Percentiles rank a stretch among this genome's conserved stretches.
These are phyloP conservation scores for Fusarium humuli DNA, from an alignment of 2,329 filamentous ascomycete genomes.

Conservation along the genomic window DNA sequence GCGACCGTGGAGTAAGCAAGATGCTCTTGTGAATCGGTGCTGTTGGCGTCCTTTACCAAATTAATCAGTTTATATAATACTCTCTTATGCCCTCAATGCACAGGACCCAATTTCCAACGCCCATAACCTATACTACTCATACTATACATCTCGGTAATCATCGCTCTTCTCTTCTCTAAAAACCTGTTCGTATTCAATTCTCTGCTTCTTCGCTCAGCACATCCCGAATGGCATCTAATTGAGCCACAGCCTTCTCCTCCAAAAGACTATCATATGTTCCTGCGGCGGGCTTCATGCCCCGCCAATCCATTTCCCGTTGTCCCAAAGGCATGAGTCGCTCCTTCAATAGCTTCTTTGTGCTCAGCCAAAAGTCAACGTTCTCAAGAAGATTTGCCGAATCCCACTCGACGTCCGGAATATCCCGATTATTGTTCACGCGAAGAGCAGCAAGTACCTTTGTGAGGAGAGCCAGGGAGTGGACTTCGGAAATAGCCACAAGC, in stretches of 20 bases:
- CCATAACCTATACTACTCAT: conserved; percentile 42
- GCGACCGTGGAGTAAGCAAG: not conserved
- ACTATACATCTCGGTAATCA: conserved; percentile 40
- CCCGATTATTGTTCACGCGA: conserved; percentile 73
- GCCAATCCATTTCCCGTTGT: conserved; percentile 76
- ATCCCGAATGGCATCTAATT: conserved; percentile 71
- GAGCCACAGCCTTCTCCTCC: conserved; percentile 79
- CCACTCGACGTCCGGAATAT: conserved; percentile 80
- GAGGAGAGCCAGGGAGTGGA: conserved; percentile 82
- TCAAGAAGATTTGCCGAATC: conserved; percentile 79
- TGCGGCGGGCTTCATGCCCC: conserved; percentile 54
- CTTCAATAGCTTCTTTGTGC: conserved; percentile 74
- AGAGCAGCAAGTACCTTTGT: conserved; percentile 77
- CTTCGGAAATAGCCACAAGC: conserved; percentile 78
- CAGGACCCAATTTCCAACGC: conserved; percentile 43
- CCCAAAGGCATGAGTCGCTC: conserved; percentile 80
- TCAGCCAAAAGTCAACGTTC: conserved; percentile 85
- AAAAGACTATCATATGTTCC: conserved; percentile 69
- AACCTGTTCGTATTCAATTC: conserved; percentile 34
- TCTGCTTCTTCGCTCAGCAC: conserved; percentile 66
- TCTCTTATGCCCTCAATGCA: conserved; percentile 38
- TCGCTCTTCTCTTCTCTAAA: conserved; percentile 27
- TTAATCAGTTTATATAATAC: conserved; percentile 23
- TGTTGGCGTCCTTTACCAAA: conserved; percentile 1
- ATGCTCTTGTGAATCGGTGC: not conserved